Evolutionary conservation across 306 rosid species (phyloP).

Genomic region (Quercus bicolor): DNA sequence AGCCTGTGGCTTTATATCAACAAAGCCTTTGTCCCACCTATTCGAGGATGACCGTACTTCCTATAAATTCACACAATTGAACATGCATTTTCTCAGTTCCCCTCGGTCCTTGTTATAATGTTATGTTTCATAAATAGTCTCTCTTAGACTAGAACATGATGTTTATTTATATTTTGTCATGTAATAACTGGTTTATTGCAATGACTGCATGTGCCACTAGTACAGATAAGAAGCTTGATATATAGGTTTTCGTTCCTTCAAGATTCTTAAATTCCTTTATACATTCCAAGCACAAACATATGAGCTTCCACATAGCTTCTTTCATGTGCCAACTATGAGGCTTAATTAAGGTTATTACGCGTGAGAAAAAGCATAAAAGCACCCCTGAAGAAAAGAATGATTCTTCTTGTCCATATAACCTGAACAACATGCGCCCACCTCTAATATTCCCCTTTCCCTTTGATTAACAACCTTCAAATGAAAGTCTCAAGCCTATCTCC

Average conservation of each 20-base stretch:
- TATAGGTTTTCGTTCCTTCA: not conserved
- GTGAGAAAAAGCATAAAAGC: not conserved
- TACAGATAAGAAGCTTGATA: not conserved
- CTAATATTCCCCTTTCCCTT: not conserved
- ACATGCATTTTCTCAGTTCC: not conserved
- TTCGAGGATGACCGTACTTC: too few species aligned
- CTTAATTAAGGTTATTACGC: not conserved
- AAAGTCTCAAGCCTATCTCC: not conserved
- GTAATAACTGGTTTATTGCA: too few species aligned
- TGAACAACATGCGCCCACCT: not conserved
- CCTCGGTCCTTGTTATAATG: not conserved
- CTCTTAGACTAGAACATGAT: not conserved
- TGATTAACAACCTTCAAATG: not conserved
- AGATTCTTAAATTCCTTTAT: not conserved
- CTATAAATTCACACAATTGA: not conserved
- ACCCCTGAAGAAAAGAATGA: conserved; percentile 30
- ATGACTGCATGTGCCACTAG: not conserved
- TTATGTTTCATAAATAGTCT: not conserved
- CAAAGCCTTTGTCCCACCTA: too few species aligned
- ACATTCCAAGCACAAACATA: not conserved
- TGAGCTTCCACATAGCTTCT: not conserved
- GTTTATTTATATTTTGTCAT: too few species aligned
- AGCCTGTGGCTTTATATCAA: not conserved
- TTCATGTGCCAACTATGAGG: not conserved
- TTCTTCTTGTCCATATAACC: conserved; percentile 6